These are phyloP conservation scores for Mortierella sp. DNA, from an alignment of 371 early-diverging fungal species.

Conservation along the genomic window DNA sequence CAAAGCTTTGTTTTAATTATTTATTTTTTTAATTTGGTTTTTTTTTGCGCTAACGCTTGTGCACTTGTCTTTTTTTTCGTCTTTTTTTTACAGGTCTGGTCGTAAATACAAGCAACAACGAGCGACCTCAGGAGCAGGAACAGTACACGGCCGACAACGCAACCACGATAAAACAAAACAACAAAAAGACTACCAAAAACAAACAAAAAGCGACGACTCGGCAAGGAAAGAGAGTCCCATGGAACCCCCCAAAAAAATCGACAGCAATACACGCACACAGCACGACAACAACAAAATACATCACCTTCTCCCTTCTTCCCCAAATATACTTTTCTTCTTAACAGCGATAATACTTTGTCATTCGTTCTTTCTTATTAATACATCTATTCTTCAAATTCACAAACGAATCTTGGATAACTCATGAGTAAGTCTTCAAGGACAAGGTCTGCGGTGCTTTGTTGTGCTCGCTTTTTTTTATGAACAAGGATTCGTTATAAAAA, in stretches of 20 bases:
- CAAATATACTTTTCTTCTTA: conserved; percentile 8
- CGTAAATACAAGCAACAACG: conserved; percentile 4
- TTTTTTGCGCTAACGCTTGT: background rate
- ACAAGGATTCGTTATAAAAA: background rate
- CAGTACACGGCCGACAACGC: too few species aligned
- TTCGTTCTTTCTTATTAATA: conserved; percentile 12
- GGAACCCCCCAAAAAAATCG: background rate
- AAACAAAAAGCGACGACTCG: background rate
- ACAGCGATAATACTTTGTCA: background rate
- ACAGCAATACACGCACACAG: background rate
- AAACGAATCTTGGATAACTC: background rate
- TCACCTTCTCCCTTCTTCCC: background rate
- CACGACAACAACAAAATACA: background rate
- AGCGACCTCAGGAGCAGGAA: background rate
- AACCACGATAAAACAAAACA: background rate
- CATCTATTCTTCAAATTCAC: background rate
- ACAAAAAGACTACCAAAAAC: background rate
- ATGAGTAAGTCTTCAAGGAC: background rate
- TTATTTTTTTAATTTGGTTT: too few species aligned
- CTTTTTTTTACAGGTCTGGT: conserved; percentile 16
- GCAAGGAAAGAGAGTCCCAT: background rate
- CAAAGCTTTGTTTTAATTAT: background rate
- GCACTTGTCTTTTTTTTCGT: background rate
- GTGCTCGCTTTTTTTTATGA: background rate
- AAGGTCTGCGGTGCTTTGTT: background rate